Evolutionary conservation across 2,329 filamentous ascomycete species (phyloP).

Genomic region (Juglanconis sp.): DNA sequence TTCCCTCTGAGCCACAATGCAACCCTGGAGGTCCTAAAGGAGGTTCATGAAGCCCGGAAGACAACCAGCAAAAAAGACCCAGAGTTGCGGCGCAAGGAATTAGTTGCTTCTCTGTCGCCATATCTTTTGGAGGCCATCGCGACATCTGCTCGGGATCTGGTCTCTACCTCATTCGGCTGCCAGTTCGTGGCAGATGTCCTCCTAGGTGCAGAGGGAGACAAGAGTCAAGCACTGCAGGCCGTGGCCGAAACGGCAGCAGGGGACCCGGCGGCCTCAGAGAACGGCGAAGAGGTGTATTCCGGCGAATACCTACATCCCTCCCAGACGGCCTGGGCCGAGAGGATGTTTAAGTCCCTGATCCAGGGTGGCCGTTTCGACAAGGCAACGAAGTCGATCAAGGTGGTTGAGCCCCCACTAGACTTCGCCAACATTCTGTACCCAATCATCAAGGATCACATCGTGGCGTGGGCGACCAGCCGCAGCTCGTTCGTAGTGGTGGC

Average conservation of each 20-base stretch:
- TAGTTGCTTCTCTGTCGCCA: constrained; percentile 71
- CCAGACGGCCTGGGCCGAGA: constrained; percentile 62
- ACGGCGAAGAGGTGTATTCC: constrained; percentile 36
- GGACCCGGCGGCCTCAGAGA: constrained; percentile 42
- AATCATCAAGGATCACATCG: constrained; percentile 68
- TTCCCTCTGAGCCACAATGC: constrained; percentile 61
- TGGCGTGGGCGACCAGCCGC: constrained; percentile 81
- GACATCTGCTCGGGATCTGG: constrained; percentile 63
- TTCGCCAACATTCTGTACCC: constrained; percentile 83
- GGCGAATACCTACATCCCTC: constrained; percentile 53
- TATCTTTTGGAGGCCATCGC: constrained; percentile 72
- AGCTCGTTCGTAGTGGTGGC: constrained; percentile 85
- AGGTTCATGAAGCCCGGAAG: constrained; percentile 75
- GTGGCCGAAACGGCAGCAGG: constrained; percentile 62
- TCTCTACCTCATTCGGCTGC: constrained; percentile 76
- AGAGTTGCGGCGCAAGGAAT: constrained; percentile 69
- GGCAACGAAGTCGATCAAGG: constrained; percentile 65
- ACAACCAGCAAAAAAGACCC: constrained; percentile 92
- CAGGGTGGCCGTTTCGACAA: constrained; percentile 85
- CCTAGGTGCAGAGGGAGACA: constrained; percentile 72
- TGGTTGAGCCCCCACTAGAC: constrained; percentile 70
- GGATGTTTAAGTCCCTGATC: constrained; percentile 88
- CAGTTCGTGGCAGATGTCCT: constrained; percentile 83
- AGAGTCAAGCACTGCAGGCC: constrained; percentile 69
- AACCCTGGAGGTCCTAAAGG: constrained; percentile 68